Percentiles rank a stretch among this genome's conserved stretches.
phyloP scores from a whole-genome alignment of 805 yeast genomes.

The Myxozyma sirexii region DNA sequence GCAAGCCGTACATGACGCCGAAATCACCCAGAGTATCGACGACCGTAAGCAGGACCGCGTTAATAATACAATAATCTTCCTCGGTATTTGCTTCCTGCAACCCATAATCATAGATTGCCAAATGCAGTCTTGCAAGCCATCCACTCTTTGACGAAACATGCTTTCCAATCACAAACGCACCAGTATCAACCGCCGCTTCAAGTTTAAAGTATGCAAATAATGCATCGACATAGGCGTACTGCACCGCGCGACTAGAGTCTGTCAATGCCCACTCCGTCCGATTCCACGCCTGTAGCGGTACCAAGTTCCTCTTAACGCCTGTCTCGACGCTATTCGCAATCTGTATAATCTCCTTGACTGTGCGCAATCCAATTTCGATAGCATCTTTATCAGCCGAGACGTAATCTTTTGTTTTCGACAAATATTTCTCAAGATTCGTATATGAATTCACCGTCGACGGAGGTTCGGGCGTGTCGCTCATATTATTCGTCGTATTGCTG shows the following conservation, averaged over 20 bases:
- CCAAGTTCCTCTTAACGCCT: constrained; percentile 27
- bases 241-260: constrained; percentile 1
- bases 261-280: constrained; percentile 30
- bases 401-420: constrained; percentile 2
- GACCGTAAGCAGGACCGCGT: constrained; percentile 13
- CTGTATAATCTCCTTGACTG: constrained; percentile 22
- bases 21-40: constrained; percentile 15
- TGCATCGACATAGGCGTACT: constrained; percentile 24
- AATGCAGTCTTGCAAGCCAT: constrained; percentile 18
- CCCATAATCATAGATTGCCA: constrained; percentile 17
- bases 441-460: constrained; percentile 27
- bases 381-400: constrained; percentile 11
- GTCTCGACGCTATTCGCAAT: constrained; percentile 25
- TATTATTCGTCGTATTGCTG: neutral
- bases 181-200: constrained; percentile 8
- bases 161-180: neutral
- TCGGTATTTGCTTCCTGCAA: constrained; percentile 7
- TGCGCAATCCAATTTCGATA: constrained; percentile 13
- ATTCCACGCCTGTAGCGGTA: constrained; percentile 27
- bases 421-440: constrained; percentile 18
- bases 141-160: constrained; percentile 9
- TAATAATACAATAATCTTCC: constrained; percentile 35
- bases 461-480: constrained; percentile 5
- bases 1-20: constrained; percentile 27
- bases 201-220: constrained; percentile 15